Evolutionary conservation across 495 filamentous ascomycete species (phyloP).

Genomic region (Podospora conica): DNA sequence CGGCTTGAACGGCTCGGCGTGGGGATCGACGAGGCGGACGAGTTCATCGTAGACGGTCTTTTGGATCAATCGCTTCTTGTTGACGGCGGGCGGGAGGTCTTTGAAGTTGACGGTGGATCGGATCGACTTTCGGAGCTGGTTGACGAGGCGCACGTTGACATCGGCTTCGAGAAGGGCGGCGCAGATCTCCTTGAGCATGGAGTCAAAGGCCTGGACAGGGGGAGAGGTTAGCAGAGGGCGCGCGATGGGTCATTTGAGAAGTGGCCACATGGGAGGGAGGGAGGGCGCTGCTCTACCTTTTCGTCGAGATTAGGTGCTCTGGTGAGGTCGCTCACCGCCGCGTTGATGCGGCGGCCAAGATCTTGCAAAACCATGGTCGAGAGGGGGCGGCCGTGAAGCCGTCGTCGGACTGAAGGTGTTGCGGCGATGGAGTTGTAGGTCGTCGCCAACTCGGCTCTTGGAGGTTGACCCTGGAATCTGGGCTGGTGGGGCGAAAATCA

Average conservation of each 20-base stretch:
- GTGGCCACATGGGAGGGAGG: not conserved
- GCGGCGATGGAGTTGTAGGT: not conserved
- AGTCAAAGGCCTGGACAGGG: slow-evolving; percentile 76
- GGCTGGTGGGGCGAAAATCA: not conserved
- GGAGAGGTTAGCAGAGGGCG: slow-evolving; percentile 2
- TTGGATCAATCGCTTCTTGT: slow-evolving; percentile 97
- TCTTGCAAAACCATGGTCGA: slow-evolving; percentile 92
- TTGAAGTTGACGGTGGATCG: slow-evolving; percentile 87
- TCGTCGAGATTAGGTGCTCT: slow-evolving; percentile 89
- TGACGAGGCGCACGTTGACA: slow-evolving; percentile 92
- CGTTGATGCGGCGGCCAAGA: slow-evolving; percentile 95
- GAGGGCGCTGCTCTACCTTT: slow-evolving; percentile 59
- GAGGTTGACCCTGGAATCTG: not conserved
- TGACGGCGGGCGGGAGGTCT: slow-evolving; percentile 76
- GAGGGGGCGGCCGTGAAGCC: slow-evolving; percentile 14
- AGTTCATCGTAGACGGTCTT: slow-evolving; percentile 98
- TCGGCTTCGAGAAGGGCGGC: slow-evolving; percentile 91
- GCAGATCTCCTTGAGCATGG: slow-evolving; percentile 96
- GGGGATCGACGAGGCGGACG: slow-evolving; percentile 90
- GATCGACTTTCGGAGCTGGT: slow-evolving; percentile 87
- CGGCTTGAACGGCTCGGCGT: slow-evolving; percentile 91
- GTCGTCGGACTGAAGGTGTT: not conserved
- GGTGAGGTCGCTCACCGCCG: slow-evolving; percentile 89
- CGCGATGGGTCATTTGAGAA: not conserved
- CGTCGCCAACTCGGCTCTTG: not conserved